Conservation (phyloP, 345 rosid species). For the Aethionema arabicum region DNA sequence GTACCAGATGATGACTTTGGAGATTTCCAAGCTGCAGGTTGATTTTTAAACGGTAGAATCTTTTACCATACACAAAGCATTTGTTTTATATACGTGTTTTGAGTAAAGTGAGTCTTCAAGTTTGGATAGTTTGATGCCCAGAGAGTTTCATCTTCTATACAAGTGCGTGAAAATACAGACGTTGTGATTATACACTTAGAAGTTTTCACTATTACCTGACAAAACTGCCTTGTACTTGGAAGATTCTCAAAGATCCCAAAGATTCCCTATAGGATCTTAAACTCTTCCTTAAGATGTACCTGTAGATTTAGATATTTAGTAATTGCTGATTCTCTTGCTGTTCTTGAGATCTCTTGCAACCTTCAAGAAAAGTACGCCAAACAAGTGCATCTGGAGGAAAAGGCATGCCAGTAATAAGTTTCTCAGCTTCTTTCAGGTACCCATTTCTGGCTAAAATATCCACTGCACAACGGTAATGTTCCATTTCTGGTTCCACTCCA, state of each 20-base stretch:
- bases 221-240: not conserved
- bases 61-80: constrained; percentile 26
- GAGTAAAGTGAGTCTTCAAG: constrained; percentile 26
- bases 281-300: no score
- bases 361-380: constrained; percentile 78
- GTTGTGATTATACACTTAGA: constrained; percentile 6
- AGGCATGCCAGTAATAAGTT: constrained; percentile 64
- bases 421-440: constrained; percentile 61
- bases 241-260: no score
- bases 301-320: no score
- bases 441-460: constrained; percentile 70
- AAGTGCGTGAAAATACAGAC: constrained; percentile 23
- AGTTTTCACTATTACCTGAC: not conserved
- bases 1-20: constrained; percentile 87
- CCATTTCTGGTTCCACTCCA: constrained; percentile 64
- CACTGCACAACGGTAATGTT: constrained; percentile 71
- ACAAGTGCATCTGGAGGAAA: constrained; percentile 60
- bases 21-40: constrained; percentile 90
- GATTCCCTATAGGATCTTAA: no score
- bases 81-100: constrained; percentile 16
- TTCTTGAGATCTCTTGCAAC: constrained; percentile 50
- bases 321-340: constrained; percentile 2
- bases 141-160: constrained; percentile 21
- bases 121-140: constrained; percentile 27
- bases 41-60: constrained; percentile 12